These are phyloP conservation scores for Aspergillus quadrilineatus DNA, from an alignment of 2,329 filamentous ascomycete genomes.

Conservation along the genomic window DNA sequence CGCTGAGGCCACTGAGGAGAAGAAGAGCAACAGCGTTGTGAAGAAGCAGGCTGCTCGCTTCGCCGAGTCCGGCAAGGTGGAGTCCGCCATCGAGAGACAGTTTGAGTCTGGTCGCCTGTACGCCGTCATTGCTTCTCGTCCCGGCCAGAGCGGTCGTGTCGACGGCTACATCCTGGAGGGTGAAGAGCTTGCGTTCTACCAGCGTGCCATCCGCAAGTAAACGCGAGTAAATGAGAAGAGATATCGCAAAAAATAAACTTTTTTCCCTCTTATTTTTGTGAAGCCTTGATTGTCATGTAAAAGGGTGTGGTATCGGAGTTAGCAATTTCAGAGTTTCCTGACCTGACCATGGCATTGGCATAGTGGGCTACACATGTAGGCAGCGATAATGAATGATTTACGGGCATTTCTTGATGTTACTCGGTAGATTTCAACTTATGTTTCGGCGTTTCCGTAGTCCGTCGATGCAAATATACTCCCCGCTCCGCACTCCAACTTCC, in stretches of 20 bases:
- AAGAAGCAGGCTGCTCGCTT: conserved; percentile 93
- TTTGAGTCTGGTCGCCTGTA: conserved; percentile 98
- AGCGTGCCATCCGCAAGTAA: conserved; percentile 99
- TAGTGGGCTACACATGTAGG: conserved; percentile 1
- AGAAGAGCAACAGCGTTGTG: conserved; percentile 95
- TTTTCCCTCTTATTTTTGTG: conserved; percentile 14
- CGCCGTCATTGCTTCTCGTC: conserved; percentile 87
- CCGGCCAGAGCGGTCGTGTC: conserved; percentile 92
- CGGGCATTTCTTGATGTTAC: neutral
- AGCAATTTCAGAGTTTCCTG: conserved; percentile 6
- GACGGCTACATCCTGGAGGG: conserved; percentile 99
- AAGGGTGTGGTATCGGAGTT: conserved; percentile 19
- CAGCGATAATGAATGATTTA: conserved; percentile 8
- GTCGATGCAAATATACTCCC: neutral
- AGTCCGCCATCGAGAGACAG: conserved; percentile 89
- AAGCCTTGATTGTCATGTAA: conserved; percentile 17
- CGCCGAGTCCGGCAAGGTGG: conserved; percentile 86
- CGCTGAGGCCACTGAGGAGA: conserved; percentile 57
- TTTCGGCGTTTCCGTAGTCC: neutral
- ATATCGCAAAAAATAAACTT: conserved; percentile 18
- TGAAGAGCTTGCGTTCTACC: conserved; percentile 99
- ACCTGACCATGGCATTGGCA: neutral
- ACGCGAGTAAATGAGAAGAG: conserved; percentile 27
- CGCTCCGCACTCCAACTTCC: neutral
- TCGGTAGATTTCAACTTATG: no score